phyloP scores from a whole-genome alignment of 331 rosid species.

The Cydonia oblonga region DNA sequence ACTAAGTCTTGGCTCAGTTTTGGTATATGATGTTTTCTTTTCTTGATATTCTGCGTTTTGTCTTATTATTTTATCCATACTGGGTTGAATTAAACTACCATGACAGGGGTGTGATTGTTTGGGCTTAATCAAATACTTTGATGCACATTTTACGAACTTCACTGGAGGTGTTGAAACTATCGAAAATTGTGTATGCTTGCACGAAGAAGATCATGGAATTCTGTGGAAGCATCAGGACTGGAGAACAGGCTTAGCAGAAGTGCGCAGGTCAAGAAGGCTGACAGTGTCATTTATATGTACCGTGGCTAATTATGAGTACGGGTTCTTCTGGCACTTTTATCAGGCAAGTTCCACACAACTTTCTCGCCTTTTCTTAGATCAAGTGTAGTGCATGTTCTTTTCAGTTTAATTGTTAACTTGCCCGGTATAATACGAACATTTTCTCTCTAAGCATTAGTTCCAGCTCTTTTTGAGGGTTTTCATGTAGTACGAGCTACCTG shows the following conservation, averaged over 20 bases:
- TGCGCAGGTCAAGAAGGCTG: conserved; percentile 87
- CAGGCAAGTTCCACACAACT: conserved; percentile 54
- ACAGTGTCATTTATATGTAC: conserved; percentile 84
- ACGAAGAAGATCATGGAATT: conserved; percentile 94
- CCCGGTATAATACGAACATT: neutral
- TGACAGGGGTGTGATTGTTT: conserved; percentile 89
- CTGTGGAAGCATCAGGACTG: conserved; percentile 98
- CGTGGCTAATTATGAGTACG: conserved; percentile 94
- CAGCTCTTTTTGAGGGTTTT: neutral
- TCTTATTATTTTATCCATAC: neutral
- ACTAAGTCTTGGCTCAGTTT: neutral
- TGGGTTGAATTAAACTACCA: conserved; percentile 16
- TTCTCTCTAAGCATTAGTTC: neutral
- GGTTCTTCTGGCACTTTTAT: conserved; percentile 91
- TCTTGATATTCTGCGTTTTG: neutral
- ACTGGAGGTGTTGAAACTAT: conserved; percentile 87
- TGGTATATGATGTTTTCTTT: conserved; percentile 1
- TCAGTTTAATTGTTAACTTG: neutral
- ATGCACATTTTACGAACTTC: conserved; percentile 89
- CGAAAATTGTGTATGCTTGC: conserved; percentile 89
- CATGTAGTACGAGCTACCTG: neutral
- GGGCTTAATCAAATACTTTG: conserved; percentile 88
- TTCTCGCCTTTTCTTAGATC: neutral
- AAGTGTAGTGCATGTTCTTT: neutral
- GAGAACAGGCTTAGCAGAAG: conserved; percentile 98